phyloP scores from a whole-genome alignment of 202 grass and related monocot genomes.

The Schoenoplectus triqueter region DNA sequence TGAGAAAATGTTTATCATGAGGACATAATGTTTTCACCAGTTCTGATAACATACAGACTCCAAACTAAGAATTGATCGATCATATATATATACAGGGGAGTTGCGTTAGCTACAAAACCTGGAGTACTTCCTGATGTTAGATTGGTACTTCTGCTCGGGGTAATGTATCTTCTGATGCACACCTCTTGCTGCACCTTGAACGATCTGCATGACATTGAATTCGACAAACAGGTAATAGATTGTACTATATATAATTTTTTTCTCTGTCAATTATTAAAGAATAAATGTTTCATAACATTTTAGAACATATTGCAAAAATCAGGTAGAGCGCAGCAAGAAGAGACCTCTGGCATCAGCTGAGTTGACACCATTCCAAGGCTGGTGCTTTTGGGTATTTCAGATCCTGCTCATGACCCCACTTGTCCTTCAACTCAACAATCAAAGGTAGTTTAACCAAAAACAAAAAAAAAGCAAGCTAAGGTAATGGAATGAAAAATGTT shows the following conservation, averaged over 20 bases:
- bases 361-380: constrained; percentile 45
- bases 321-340: constrained; percentile 47
- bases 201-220: constrained; percentile 30
- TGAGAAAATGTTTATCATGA: not conserved
- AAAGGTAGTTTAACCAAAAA: no score
- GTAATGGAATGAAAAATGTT: not conserved
- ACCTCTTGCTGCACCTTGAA: constrained; percentile 28
- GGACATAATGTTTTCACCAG: not conserved
- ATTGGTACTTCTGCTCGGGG: not conserved
- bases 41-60: not conserved
- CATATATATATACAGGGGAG: constrained; percentile 8
- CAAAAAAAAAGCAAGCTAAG: no score
- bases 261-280: not conserved
- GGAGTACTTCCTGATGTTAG: constrained; percentile 10
- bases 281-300: not conserved
- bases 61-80: not conserved
- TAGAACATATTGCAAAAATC: not conserved
- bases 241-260: not conserved
- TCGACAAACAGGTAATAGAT: constrained; percentile 22
- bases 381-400: constrained; percentile 21
- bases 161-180: not conserved
- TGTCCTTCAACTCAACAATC: constrained; percentile 1
- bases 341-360: constrained; percentile 48
- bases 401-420: constrained; percentile 8
- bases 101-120: constrained; percentile 13